Base-by-base conservation (phyloP, 208 protist genomes). In the Leishmania lainsoni region DNA sequence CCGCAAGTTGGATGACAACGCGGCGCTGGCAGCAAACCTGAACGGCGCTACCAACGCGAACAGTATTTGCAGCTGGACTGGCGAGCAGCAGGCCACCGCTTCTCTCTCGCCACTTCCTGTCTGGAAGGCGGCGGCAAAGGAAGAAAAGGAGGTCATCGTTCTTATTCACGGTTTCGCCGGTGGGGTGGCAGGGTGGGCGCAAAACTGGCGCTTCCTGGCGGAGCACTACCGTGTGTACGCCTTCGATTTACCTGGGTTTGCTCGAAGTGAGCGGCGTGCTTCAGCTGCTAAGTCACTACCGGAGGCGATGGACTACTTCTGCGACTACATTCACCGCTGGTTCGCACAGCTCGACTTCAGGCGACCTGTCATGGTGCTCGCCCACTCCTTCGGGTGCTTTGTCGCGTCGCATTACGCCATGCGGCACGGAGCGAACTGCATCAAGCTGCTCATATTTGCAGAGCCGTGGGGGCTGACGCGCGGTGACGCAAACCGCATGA, bases 111-210 rank as follows among this genome's bases (percentile, higher is more conserved):
- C 3, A 6, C 59, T 66, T 35, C n/a, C 59, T 66, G 59, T n/a
- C n/a, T 10, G n/a, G n/a, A 35, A 66, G 9, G n/a, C 59, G 0
- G 78, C 66, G 48, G 51, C 14, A 8, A 26, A 74, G 39, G 70
- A 79, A 29, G 78, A 74, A 20, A 75, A 79, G 16, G 85, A 92
- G 0, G 78, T 89, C 14, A 48, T 93, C 45, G 35, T 95, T 22
- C 81, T 95, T 42, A 39, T 95, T 32, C 91, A 95, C 78, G 91
- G 91, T 54, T 95, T 93, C 65, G 91, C 83, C n/a, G 91, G 90
- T 52, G 91, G 91, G 9, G 63, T 89, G 29, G 91, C 83, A 26
- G 82, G 83, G n/a, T 95, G 91, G 91, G 89, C 89, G 14, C 87
- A 91, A 65, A 95, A 89, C 82, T 93, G 89, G 89, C 70, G 81